Percentiles rank a stretch among this genome's conserved stretches.
Conservation (phyloP, 495 filamentous ascomycete genomes). For the Neurospora intermedia region DNA sequence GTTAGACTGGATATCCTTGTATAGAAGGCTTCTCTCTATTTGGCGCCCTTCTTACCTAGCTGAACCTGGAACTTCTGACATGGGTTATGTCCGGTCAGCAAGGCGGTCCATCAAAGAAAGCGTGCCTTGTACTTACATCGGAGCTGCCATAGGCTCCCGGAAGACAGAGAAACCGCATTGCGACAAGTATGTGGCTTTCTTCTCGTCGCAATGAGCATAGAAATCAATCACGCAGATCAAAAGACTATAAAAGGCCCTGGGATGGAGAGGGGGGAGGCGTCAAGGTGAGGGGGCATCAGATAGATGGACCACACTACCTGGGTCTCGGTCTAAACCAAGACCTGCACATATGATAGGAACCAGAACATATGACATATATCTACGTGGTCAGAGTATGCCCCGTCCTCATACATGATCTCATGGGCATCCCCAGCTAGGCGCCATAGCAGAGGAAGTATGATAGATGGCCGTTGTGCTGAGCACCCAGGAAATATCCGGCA, state of each 20-base stretch:
- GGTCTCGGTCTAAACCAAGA: not conserved
- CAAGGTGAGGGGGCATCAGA: not conserved
- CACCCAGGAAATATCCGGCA: not conserved
- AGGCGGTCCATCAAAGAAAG: not conserved
- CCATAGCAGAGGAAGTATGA: not conserved
- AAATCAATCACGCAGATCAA: not conserved
- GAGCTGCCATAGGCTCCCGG: slow-evolving; percentile 41
- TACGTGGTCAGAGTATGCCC: not conserved
- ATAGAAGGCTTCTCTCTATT: not conserved
- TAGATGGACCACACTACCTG: not conserved
- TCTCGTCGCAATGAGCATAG: not conserved
- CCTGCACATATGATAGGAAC: not conserved
- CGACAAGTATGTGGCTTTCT: slow-evolving; percentile 3
- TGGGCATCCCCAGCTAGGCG: not conserved
- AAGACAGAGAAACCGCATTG: slow-evolving; percentile 34
- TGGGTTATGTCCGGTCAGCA: slow-evolving; percentile 1
- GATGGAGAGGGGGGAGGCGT: not conserved
- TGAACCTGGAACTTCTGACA: slow-evolving; percentile 43
- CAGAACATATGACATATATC: not conserved
- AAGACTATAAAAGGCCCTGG: not conserved
- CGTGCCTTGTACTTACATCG: slow-evolving; percentile 29
- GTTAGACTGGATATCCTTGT: not conserved
- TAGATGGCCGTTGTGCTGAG: not conserved
- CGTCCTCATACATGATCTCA: not conserved
- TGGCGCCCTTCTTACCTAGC: slow-evolving; percentile 23